Evolutionary conservation across 2,329 filamentous ascomycete species (phyloP).

Genomic region (Fusarium poae): DNA sequence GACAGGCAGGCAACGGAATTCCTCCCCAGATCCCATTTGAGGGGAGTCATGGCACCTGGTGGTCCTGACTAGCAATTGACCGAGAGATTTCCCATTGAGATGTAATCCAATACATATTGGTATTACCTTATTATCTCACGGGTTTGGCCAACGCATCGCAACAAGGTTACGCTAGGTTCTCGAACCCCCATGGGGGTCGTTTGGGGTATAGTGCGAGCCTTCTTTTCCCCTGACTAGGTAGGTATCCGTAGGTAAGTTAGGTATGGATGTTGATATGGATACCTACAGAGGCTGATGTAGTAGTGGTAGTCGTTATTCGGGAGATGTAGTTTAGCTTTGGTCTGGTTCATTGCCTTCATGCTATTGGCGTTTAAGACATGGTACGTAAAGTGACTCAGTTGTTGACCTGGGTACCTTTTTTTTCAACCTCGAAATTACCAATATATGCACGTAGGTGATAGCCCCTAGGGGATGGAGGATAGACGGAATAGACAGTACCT

Average conservation of each 20-base stretch:
- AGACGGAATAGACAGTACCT: neutral
- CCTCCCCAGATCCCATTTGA: neutral
- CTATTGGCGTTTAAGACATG: conserved; percentile 21
- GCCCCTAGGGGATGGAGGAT: neutral
- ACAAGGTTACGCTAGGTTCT: conserved; percentile 23
- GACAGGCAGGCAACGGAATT: neutral
- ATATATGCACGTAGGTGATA: conserved; percentile 2
- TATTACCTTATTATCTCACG: conserved; percentile 1
- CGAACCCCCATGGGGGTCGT: conserved; percentile 24
- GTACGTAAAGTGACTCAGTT: conserved; percentile 21
- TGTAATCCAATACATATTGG: neutral
- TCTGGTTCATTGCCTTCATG: neutral
- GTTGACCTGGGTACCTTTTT: conserved; percentile 13
- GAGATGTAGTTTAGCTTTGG: neutral
- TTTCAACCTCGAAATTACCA: conserved; percentile 21
- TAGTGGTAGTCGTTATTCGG: conserved; percentile 9
- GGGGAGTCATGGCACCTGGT: neutral
- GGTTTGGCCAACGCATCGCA: conserved; percentile 11
- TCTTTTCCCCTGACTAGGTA: conserved; percentile 25
- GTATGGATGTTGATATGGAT: neutral
- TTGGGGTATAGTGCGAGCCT: conserved; percentile 32
- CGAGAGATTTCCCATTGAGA: conserved; percentile 15
- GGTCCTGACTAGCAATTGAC: conserved; percentile 14
- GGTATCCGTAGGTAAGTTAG: neutral
- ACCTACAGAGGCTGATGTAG: neutral